phyloP scores from a whole-genome alignment of 73 alveolate genomes.

The Tetrahymena borealis region DNA sequence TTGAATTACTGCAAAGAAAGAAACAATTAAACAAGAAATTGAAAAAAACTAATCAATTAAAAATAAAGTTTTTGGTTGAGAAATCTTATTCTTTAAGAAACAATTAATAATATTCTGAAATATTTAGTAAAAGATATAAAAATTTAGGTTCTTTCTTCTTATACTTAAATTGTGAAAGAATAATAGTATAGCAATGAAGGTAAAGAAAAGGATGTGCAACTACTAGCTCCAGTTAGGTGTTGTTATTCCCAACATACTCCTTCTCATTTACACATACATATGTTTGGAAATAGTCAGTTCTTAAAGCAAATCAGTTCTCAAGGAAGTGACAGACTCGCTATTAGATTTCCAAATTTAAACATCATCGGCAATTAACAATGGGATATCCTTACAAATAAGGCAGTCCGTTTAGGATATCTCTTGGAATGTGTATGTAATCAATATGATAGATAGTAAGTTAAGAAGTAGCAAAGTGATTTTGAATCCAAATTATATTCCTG shows the following conservation, averaged over 20 bases:
- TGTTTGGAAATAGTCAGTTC: neutral
- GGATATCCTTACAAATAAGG: neutral
- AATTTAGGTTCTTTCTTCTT: too few relatives aligned
- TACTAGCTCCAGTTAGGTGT: neutral
- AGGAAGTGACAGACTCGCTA: neutral
- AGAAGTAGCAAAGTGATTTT: neutral
- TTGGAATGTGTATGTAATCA: neutral
- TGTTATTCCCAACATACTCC: neutral
- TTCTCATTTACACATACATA: neutral
- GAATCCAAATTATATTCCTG: neutral
- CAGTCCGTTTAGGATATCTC: neutral
- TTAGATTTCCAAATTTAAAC: neutral
- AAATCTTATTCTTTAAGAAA: too few relatives aligned
- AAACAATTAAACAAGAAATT: too few relatives aligned
- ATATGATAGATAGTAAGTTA: neutral
- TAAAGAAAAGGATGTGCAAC: neutral
- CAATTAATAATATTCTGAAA: too few relatives aligned
- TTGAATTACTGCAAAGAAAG: too few relatives aligned
- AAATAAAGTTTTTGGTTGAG: too few relatives aligned
- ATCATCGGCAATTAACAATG: neutral
- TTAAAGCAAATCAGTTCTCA: neutral
- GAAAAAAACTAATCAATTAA: too few relatives aligned
- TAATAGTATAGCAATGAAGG: neutral
- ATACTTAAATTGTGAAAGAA: too few relatives aligned
- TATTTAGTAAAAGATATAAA: too few relatives aligned